Conservation (phyloP, 2,329 filamentous ascomycete genomes). For the Trichoderma koningiopsis region DNA sequence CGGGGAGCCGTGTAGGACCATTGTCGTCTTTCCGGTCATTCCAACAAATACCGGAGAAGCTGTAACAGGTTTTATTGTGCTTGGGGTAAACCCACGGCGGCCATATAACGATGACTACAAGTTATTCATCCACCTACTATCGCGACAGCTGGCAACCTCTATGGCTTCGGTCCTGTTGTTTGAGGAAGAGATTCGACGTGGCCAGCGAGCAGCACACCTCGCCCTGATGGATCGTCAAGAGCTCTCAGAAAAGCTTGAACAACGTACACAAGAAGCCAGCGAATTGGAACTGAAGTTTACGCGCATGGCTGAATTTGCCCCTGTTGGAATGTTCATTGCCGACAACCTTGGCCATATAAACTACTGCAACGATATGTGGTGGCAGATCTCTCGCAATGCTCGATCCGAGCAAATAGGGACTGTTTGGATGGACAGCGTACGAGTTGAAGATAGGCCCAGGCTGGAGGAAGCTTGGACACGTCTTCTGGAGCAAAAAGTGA, state of each 20-base stretch:
- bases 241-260: constrained; percentile 72
- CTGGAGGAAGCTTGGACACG: constrained; percentile 64
- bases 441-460: constrained; percentile 62
- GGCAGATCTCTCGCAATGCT: constrained; percentile 68
- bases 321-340: constrained; percentile 85
- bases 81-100: constrained; percentile 76
- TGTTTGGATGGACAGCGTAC: constrained; percentile 72
- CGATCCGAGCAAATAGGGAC: constrained; percentile 60
- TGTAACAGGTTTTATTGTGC: constrained; percentile 75
- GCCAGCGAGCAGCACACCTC: constrained; percentile 71
- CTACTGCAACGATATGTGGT: constrained; percentile 82
- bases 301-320: constrained; percentile 80
- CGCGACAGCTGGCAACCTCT: constrained; percentile 75
- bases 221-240: constrained; percentile 77
- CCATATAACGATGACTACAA: constrained; percentile 81
- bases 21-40: constrained; percentile 78
- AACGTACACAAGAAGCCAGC: constrained; percentile 62
- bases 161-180: constrained; percentile 81
- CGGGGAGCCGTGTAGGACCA: constrained; percentile 67
- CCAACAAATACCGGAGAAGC: constrained; percentile 71
- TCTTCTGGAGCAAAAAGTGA: constrained; percentile 61
- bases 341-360: constrained; percentile 69
- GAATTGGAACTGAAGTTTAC: constrained; percentile 79
- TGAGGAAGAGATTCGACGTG: constrained; percentile 77
- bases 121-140: constrained; percentile 73